Evolutionary conservation across 768 basidiomycete species (phyloP).

Genomic region (Rhizopogon vinicolor): DNA sequence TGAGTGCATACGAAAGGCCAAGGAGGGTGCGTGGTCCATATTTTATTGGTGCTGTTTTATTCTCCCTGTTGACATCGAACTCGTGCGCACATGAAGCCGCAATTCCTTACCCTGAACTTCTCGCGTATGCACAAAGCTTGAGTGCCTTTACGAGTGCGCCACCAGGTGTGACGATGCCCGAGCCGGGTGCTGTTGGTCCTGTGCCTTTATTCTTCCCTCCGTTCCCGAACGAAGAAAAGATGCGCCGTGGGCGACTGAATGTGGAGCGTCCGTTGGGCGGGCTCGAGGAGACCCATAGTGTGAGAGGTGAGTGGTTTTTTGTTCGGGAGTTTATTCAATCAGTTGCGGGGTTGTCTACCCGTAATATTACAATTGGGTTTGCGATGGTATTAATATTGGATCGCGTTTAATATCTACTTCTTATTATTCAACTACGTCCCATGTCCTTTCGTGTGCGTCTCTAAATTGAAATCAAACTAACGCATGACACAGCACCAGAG

Average conservation of each 20-base stretch:
- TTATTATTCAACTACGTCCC: background rate
- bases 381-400: background rate
- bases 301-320: constrained; percentile 50
- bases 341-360: background rate
- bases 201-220: constrained; percentile 85
- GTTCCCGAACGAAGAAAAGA: constrained; percentile 89
- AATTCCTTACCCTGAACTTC: constrained; percentile 77
- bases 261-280: constrained; percentile 75
- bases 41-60: background rate
- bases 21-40: constrained; percentile 46
- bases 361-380: background rate
- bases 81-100: constrained; percentile 41
- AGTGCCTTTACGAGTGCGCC: constrained; percentile 87
- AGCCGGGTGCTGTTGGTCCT: constrained; percentile 60
- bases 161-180: constrained; percentile 70
- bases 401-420: background rate
- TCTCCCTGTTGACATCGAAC: background rate
- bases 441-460: background rate
- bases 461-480: constrained; percentile 5
- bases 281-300: constrained; percentile 80
- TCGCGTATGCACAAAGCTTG: constrained; percentile 81
- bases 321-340: background rate
- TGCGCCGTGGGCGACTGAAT: constrained; percentile 78
- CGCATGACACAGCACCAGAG: constrained; percentile 45
- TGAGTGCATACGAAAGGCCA: constrained; percentile 65